Evolutionary conservation across 345 rosid species (phyloP).

Genomic region (Laguncularia racemosa): DNA sequence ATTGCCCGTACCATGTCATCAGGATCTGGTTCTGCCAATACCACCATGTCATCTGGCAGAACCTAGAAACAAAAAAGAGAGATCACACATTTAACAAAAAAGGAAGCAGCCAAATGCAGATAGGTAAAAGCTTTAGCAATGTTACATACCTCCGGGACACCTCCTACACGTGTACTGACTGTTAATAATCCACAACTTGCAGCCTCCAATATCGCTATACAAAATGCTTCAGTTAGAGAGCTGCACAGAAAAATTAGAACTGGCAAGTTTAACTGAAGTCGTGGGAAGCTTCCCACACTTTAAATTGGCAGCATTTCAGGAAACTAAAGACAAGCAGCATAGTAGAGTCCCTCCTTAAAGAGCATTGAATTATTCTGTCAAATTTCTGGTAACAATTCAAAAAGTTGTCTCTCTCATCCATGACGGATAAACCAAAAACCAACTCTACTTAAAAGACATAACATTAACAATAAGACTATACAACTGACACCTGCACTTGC

Average conservation of each 20-base stretch:
- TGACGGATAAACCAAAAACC: no score
- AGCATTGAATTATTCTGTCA: no score
- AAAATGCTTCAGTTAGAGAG: conserved; percentile 96
- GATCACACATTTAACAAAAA: background rate
- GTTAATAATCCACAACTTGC: conserved; percentile 97
- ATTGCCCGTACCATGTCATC: conserved; percentile 81
- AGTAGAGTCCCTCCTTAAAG: no score
- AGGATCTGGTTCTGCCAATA: conserved; percentile 95
- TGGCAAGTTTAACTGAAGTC: background rate
- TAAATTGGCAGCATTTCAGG: background rate
- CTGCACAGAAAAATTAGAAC: conserved; percentile 30
- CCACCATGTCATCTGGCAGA: conserved; percentile 94
- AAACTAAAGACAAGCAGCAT: background rate
- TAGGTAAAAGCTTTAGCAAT: background rate
- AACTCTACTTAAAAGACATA: no score
- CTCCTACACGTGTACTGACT: conserved; percentile 93
- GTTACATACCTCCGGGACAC: conserved; percentile 85
- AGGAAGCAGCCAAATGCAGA: background rate
- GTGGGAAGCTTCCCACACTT: no score
- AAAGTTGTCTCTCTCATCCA: no score
- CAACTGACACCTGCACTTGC: no score
- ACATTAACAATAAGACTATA: no score
- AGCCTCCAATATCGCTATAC: conserved; percentile 97
- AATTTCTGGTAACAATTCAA: no score
- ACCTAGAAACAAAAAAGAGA: conserved; percentile 35